Conservation (phyloP, 345 rosid genomes). For the Carallia pectinifolia region DNA sequence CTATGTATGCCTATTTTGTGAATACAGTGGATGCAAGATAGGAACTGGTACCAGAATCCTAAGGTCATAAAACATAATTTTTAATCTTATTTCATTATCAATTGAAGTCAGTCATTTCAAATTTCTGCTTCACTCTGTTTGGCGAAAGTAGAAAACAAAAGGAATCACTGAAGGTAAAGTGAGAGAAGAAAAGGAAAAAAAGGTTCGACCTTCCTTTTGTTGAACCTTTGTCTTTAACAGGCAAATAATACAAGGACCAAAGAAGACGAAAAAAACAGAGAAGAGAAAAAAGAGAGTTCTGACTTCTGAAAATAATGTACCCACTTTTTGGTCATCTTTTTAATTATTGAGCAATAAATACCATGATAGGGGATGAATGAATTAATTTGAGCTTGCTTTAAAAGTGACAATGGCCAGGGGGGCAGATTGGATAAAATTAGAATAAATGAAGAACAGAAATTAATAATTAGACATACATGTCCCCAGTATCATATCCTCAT, state of each 20-base stretch:
- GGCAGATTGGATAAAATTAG: too few species aligned
- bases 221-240: constrained; percentile 9
- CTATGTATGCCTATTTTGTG: neutral
- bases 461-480: too few species aligned
- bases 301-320: constrained; percentile 14
- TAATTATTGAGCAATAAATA: too few species aligned
- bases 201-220: neutral
- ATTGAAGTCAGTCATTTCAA: constrained; percentile 1
- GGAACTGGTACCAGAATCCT: constrained; percentile 3
- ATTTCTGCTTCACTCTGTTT: constrained; percentile 3
- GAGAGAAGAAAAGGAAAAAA: neutral
- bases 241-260: constrained; percentile 7
- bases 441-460: too few species aligned
- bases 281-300: neutral
- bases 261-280: neutral
- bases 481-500: too few species aligned
- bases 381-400: too few species aligned
- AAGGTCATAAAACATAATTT: neutral
- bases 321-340: constrained; percentile 1
- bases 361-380: too few species aligned
- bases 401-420: too few species aligned
- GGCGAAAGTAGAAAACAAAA: neutral
- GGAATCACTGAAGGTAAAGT: neutral
- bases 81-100: constrained; percentile 5
- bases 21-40: neutral